Conservation (phyloP, 495 filamentous ascomycete species). For the Xylaria intraflava region DNA sequence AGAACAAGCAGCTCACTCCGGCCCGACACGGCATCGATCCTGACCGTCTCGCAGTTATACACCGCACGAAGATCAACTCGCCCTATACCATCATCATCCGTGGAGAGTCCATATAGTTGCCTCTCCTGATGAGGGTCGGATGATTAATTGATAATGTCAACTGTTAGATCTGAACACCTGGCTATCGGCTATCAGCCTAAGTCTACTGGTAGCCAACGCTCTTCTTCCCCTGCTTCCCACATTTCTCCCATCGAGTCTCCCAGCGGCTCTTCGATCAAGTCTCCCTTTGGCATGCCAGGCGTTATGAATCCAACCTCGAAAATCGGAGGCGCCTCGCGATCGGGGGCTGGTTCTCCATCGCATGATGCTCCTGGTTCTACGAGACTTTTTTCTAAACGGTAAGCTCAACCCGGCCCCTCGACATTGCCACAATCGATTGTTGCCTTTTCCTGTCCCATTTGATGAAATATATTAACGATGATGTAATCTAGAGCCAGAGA, state of each 20-base stretch:
- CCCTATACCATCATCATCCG: conserved; percentile 27
- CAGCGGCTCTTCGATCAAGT: conserved; percentile 58
- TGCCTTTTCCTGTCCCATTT: not conserved
- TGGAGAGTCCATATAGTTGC: conserved; percentile 24
- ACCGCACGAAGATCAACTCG: conserved; percentile 2
- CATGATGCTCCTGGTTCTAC: conserved; percentile 71
- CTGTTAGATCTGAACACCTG: conserved; percentile 75
- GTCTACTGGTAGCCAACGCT: conserved; percentile 56
- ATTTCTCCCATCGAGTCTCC: conserved; percentile 81
- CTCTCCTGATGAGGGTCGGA: conserved; percentile 40
- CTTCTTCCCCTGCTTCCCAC: conserved; percentile 78
- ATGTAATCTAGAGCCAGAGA: conserved; percentile 66
- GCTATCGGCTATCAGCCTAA: conserved; percentile 64
- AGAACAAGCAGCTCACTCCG: not conserved
- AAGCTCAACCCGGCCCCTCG: conserved; percentile 13
- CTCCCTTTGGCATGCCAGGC: conserved; percentile 65
- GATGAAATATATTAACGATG: conserved; percentile 10
- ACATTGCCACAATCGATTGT: conserved; percentile 32
- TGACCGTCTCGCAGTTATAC: conserved; percentile 4
- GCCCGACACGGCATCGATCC: conserved; percentile 2
- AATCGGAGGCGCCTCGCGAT: conserved; percentile 67
- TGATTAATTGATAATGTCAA: conserved; percentile 88
- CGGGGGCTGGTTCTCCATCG: conserved; percentile 94
- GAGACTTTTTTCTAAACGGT: conserved; percentile 87
- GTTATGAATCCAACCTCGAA: conserved; percentile 57